Evolutionary conservation across 139 green algal species (phyloP).

Genomic region (Micractinium conductrix): DNA sequence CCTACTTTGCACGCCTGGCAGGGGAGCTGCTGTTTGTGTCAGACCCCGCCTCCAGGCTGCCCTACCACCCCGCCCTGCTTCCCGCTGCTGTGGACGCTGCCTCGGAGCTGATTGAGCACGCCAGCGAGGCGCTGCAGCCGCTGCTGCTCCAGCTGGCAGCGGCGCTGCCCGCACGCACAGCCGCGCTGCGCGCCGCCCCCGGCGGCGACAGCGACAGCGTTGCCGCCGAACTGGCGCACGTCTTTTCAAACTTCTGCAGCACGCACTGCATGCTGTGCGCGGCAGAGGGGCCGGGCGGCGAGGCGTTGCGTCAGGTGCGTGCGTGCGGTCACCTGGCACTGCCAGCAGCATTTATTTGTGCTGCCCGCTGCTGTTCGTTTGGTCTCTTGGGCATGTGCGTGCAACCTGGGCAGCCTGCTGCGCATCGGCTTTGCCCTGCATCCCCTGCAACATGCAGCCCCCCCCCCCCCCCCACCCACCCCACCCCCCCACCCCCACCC

Average conservation of each 20-base stretch:
- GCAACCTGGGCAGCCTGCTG: background rate
- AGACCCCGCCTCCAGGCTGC: background rate
- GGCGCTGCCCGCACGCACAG: background rate
- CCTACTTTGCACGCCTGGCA: slow-evolving; percentile 17
- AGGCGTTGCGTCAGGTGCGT: slow-evolving; percentile 28
- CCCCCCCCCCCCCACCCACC: too few relatives aligned
- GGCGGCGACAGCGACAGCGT: background rate
- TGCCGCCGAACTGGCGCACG: background rate
- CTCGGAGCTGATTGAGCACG: slow-evolving; percentile 35
- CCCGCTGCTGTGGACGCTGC: slow-evolving; percentile 32
- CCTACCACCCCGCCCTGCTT: background rate
- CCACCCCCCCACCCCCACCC: too few relatives aligned
- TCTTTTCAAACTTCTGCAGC: slow-evolving; percentile 14
- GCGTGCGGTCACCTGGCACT: too few relatives aligned
- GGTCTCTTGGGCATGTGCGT: background rate
- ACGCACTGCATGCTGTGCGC: slow-evolving; percentile 17
- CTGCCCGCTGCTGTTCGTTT: background rate
- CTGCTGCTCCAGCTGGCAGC: slow-evolving; percentile 29
- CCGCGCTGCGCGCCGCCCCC: background rate
- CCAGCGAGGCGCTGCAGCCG: background rate
- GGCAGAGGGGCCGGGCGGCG: background rate
- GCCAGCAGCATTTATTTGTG: too few relatives aligned
- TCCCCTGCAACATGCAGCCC: background rate
- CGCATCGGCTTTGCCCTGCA: background rate
- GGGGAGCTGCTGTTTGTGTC: slow-evolving; percentile 22